phyloP scores from a whole-genome alignment of 2,329 filamentous ascomycete species.

The Trichophyton benhamiae region DNA sequence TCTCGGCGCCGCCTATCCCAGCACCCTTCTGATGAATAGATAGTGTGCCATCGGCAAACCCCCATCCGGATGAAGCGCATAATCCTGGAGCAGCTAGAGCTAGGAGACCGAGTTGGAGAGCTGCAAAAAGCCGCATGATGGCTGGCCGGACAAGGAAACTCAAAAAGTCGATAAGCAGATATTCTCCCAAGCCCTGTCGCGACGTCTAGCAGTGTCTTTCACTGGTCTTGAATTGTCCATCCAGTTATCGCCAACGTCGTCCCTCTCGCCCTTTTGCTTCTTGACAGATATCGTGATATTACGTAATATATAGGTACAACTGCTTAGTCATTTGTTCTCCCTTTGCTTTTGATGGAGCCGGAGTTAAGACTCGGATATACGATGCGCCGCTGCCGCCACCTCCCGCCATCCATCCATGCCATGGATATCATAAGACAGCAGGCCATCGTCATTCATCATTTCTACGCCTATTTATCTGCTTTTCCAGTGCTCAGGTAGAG shows the following conservation, averaged over 20 bases:
- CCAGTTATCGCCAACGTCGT: not conserved
- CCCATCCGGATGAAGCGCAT: conserved; percentile 44
- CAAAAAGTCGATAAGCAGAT: not conserved
- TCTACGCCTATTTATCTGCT: no score
- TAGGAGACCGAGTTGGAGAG: conserved; percentile 27
- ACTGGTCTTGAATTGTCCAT: not conserved
- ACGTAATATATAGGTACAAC: not conserved
- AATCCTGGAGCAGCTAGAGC: conserved; percentile 23
- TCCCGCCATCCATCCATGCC: no score
- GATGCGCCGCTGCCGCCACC: no score
- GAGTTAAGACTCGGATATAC: no score
- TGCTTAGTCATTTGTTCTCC: not conserved
- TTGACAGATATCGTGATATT: not conserved
- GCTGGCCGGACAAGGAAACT: not conserved
- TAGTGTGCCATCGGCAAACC: conserved; percentile 52
- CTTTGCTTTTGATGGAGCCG: not conserved
- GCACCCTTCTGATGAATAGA: conserved; percentile 48
- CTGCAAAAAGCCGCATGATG: conserved; percentile 26
- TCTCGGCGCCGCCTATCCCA: conserved; percentile 40
- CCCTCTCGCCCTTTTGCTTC: not conserved
- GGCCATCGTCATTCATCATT: no score
- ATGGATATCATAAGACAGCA: no score
- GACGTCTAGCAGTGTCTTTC: no score
- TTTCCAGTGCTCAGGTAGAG: no score
- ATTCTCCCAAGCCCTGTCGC: not conserved